Conservation (phyloP, 768 basidiomycete species). For the Rickenella mellea region DNA sequence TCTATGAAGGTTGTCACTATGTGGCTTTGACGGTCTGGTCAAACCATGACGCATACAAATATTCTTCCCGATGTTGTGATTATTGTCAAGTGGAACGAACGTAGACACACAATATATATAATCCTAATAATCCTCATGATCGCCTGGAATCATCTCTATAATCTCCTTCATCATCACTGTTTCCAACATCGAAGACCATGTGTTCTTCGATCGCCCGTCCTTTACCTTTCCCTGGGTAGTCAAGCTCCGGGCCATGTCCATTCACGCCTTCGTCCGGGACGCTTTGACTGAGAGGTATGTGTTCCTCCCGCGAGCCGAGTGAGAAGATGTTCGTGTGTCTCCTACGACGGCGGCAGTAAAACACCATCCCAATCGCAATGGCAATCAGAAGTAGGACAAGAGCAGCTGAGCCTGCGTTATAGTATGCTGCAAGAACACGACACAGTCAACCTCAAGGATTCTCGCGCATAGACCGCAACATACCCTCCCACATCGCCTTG, state of each 20-base stretch:
- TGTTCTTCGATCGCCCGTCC: constrained; percentile 15
- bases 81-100: not conserved
- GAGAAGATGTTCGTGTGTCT: constrained; percentile 30
- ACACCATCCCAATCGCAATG: constrained; percentile 56
- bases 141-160: constrained; percentile 14
- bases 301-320: constrained; percentile 44
- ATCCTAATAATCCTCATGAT: not conserved
- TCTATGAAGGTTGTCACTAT: constrained; percentile 48
- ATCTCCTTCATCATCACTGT: constrained; percentile 37
- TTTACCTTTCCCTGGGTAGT: constrained; percentile 23
- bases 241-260: constrained; percentile 16
- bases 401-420: constrained; percentile 84
- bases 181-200: constrained; percentile 35
- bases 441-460: not conserved
- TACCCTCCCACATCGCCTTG: constrained; percentile 88
- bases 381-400: constrained; percentile 73
- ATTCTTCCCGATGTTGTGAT: not conserved
- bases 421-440: constrained; percentile 57
- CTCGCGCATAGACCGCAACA: not conserved
- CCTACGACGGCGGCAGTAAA: constrained; percentile 67
- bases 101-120: not conserved
- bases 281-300: constrained; percentile 49
- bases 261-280: constrained; percentile 13
- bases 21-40: constrained; percentile 74
- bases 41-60: constrained; percentile 74